Conservation (phyloP, 2,329 filamentous ascomycete species). For the Teratosphaeria nubilosa region DNA sequence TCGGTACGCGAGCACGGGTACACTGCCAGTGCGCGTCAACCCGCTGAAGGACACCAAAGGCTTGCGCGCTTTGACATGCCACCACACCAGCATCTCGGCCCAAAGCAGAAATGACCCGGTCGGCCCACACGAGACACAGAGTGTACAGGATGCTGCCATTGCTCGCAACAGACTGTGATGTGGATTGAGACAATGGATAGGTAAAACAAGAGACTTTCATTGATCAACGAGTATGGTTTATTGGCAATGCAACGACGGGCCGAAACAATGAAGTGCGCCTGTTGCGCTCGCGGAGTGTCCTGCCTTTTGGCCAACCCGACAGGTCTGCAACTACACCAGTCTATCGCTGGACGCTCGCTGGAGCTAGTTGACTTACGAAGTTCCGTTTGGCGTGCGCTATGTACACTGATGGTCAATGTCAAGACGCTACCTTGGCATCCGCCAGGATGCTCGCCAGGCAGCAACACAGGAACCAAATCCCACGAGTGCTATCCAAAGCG, state of each 20-base stretch:
- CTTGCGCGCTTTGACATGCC: not conserved
- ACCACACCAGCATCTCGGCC: not conserved
- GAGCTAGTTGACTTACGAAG: not conserved
- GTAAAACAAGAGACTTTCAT: too few relatives aligned
- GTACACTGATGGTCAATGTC: not conserved
- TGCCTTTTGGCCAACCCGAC: too few relatives aligned
- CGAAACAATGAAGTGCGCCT: too few relatives aligned
- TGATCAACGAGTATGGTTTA: too few relatives aligned
- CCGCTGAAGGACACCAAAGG: not conserved
- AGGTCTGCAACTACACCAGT: too few relatives aligned
- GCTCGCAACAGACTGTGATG: too few relatives aligned
- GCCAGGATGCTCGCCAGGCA: not conserved
- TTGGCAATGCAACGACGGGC: too few relatives aligned
- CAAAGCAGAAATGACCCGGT: too few relatives aligned
- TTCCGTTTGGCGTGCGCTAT: not conserved
- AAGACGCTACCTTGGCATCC: not conserved
- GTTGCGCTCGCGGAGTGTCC: too few relatives aligned
- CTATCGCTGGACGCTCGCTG: not conserved
- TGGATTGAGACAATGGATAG: too few relatives aligned
- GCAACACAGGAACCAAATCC: not conserved
- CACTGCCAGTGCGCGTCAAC: not conserved
- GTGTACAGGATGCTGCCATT: not conserved
- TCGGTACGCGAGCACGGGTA: not conserved
- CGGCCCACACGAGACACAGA: not conserved
- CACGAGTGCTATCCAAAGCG: not conserved